Evolutionary conservation across 768 basidiomycete species (phyloP).

Genomic region (Leucocoprinus birnbaumii): DNA sequence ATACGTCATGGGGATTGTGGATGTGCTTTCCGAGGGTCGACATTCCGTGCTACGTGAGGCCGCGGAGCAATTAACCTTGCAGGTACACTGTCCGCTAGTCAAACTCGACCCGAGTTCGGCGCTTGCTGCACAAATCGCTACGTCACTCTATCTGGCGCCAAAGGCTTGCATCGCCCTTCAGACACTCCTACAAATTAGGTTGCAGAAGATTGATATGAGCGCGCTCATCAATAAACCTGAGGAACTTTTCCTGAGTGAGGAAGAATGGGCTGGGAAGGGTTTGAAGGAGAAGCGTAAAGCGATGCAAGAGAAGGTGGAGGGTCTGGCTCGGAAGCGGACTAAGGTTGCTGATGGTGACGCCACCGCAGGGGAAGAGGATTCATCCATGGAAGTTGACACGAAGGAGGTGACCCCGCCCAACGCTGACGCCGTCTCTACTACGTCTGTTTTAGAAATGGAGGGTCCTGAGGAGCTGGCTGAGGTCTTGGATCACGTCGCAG

Average conservation of each 20-base stretch:
- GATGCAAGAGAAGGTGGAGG: conserved; percentile 12
- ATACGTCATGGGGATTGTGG: conserved; percentile 45
- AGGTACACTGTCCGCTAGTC: conserved; percentile 4
- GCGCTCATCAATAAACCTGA: conserved; percentile 43
- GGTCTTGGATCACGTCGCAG: conserved; percentile 58
- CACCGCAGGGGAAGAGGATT: conserved; percentile 26
- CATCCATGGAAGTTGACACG: conserved; percentile 18
- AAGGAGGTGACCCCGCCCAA: conserved; percentile 20
- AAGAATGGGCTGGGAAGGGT: conserved; percentile 48
- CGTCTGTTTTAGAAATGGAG: conserved; percentile 30
- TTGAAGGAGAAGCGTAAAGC: conserved; percentile 31
- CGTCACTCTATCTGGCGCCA: conserved; percentile 41
- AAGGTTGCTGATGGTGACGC: conserved; percentile 8
- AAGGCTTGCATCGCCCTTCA: conserved; percentile 35
- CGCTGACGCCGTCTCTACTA: conserved; percentile 11
- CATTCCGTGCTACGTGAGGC: conserved; percentile 43
- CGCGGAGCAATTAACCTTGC: conserved; percentile 27
- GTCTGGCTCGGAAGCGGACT: conserved; percentile 9
- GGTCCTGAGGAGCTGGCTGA: conserved; percentile 48
- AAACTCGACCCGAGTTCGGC: conserved; percentile 11
- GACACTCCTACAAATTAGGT: conserved; percentile 36
- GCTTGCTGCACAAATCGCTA: conserved; percentile 32
- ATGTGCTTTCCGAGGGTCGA: conserved; percentile 44
- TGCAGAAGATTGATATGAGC: conserved; percentile 53
- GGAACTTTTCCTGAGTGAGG: conserved; percentile 48